A percentile compares a stretch with the other conserved stretches of the same genome.
These are phyloP conservation scores for Hypsizygus ulmarius DNA, from an alignment of 1,284 basidiomycete species.

Conservation along the genomic window DNA sequence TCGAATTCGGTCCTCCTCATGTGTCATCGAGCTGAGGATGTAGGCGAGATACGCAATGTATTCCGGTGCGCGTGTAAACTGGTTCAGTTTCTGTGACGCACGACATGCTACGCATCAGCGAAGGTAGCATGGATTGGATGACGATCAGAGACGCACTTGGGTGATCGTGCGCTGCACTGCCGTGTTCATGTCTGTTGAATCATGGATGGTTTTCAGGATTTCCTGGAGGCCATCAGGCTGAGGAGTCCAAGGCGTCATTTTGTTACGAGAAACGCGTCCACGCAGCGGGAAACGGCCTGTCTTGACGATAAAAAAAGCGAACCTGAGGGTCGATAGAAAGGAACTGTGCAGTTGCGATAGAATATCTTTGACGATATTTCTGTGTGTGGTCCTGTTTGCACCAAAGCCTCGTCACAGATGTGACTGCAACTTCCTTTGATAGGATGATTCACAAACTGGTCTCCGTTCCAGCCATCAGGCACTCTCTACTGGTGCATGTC, in stretches of 20 bases:
- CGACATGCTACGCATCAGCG: conserved; percentile 23
- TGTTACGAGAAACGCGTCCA: conserved; percentile 30
- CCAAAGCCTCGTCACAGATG: conserved; percentile 18
- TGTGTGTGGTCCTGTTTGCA: conserved; percentile 36
- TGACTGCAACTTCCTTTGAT: conserved; percentile 4
- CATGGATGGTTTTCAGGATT: conserved; percentile 82
- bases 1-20: conserved; percentile 88
- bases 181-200: conserved; percentile 75
- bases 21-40: conserved; percentile 78
- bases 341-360: conserved; percentile 13
- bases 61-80: conserved; percentile 85
- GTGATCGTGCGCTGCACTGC: conserved; percentile 74
- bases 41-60: conserved; percentile 97
- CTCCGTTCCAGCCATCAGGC: too few relatives aligned
- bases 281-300: conserved; percentile 20
- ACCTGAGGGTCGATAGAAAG: conserved; percentile 20
- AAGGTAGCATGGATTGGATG: conserved; percentile 10
- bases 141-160: conserved; percentile 48
- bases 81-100: conserved; percentile 75
- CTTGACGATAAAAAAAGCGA: conserved; percentile 18
- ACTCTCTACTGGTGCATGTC: too few relatives aligned
- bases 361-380: conserved; percentile 34
- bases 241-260: conserved; percentile 65
- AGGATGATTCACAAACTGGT: background rate
- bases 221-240: conserved; percentile 77